phyloP scores from a whole-genome alignment of 2,329 filamentous ascomycete genomes.

The Cryphonectria naterciae region DNA sequence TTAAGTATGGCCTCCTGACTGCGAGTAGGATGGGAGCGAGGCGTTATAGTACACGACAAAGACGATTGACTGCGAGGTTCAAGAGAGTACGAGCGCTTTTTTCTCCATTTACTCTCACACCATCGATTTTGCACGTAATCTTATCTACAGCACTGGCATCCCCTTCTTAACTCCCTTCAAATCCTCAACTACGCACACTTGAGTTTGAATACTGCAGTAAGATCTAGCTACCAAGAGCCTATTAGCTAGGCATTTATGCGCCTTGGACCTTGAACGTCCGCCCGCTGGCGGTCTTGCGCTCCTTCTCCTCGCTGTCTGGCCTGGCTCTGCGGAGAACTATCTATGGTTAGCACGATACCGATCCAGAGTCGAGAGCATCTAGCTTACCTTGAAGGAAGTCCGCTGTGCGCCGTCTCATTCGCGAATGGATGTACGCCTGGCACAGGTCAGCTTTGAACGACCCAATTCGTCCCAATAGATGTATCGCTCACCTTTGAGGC shows the following conservation, averaged over 20 bases:
- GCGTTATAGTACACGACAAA: neutral
- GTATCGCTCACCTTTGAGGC: slow-evolving; percentile 74
- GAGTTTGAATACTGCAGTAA: neutral
- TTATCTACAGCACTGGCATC: neutral
- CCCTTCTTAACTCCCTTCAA: neutral
- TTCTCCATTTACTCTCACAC: neutral
- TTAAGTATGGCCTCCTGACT: neutral
- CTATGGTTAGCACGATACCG: slow-evolving; percentile 34
- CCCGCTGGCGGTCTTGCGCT: slow-evolving; percentile 96
- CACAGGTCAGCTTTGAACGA: slow-evolving; percentile 14
- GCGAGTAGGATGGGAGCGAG: neutral
- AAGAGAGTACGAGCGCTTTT: neutral
- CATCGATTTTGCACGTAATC: neutral
- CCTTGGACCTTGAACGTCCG: slow-evolving; percentile 76
- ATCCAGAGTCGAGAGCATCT: neutral
- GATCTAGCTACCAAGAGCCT: neutral
- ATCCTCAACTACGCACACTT: neutral
- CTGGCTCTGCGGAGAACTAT: slow-evolving; percentile 92
- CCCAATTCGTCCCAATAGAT: slow-evolving; percentile 23
- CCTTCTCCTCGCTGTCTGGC: slow-evolving; percentile 95
- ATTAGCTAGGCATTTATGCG: slow-evolving; percentile 28
- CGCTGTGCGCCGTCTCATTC: slow-evolving; percentile 96
- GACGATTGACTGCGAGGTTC: neutral
- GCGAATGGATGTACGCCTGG: slow-evolving; percentile 92
- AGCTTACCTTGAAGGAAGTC: slow-evolving; percentile 92